Base-by-base conservation (phyloP, 2,329 filamentous ascomycete species). In the Dactylonectria estremocensis region DNA sequence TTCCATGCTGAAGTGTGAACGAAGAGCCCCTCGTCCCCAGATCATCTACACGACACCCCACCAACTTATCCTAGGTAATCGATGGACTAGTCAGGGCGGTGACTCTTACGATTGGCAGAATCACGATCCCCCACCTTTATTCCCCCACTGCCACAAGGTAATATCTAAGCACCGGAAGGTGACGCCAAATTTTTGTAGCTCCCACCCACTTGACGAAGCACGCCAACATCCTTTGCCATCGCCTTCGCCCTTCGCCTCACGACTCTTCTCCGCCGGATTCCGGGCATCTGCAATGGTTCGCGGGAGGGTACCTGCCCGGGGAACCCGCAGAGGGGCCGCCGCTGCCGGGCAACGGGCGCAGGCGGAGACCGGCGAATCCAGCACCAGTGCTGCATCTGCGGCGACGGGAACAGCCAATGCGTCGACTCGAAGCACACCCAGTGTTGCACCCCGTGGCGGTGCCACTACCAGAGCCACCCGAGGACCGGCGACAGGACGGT, bases 401-500 rank as follows among this genome's bases (percentile, higher is more conserved):
- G 61, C 71, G 2, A 56, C 73, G 13, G 65, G 68, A 35, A 69
- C 66, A 37, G 50, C 68, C 20, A 69, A 64, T 59, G 53, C 71
- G 22, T 64, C 67, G n/a, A 54, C 60, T 46, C 66, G 70, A 52
- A 68, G 61, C 40, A 63, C 73, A 8, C 57, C 77, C 16, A 70
- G 77, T 16, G 76, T 76, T 50, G 72, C 78, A 5, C 68, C 76
- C 16, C 74, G 81, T 2, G 80, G 79, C 22, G 79, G 78, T 8
- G 71, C 78, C 40, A 76, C 80, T 5, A 74, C 82, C 4, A 77
- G 79, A 43, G 78, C 79, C 10, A 77, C 81, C 14, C 74, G 81
- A 31, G 81, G 80, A 18, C 74, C 80, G n/a, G 75, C 77, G 20
- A 67, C 76, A 10, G 80, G 79, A 45, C 81, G 85, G 43, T 86